Percentiles rank a stretch among this genome's conserved stretches.
These are phyloP conservation scores for Lentinus brumalis DNA, from an alignment of 768 basidiomycete genomes.

Conservation along the genomic window DNA sequence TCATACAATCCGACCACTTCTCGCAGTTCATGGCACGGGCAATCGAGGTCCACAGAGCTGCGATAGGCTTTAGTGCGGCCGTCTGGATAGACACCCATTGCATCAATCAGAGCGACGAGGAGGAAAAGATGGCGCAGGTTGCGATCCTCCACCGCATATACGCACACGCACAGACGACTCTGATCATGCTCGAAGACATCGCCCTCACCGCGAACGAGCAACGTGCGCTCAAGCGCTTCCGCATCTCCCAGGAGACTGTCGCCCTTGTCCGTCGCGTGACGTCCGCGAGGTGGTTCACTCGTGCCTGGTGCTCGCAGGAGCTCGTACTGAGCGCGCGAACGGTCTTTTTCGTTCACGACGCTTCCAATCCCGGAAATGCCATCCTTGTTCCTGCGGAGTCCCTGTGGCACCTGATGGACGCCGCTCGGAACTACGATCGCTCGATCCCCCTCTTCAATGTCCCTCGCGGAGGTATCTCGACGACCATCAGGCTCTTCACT, in stretches of 20 bases:
- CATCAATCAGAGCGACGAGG: not conserved
- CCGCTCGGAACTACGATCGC: not conserved
- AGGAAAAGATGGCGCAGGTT: conserved; percentile 9
- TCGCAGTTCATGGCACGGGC: conserved; percentile 6
- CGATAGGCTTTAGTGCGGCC: not conserved
- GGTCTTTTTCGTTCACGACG: conserved; percentile 6
- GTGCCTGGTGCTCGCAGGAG: conserved; percentile 18
- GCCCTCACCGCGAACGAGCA: conserved; percentile 1
- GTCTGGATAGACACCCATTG: conserved; percentile 12
- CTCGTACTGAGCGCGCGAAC: conserved; percentile 7
- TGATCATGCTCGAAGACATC: conserved; percentile 11
- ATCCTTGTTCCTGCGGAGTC: not conserved
- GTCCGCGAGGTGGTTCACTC: conserved; percentile 11
- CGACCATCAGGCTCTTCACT: not conserved
- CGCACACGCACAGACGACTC: not conserved
- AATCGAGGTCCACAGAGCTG: not conserved
- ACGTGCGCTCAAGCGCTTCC: not conserved
- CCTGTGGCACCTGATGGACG: conserved; percentile 4
- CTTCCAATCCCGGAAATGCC: not conserved
- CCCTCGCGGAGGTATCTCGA: conserved; percentile 4
- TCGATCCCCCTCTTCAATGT: conserved; percentile 3
- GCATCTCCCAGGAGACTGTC: not conserved
- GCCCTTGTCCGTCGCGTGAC: not conserved
- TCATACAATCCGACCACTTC: not conserved
- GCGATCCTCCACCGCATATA: conserved; percentile 14